These are phyloP conservation scores for Emiliania huxleyi DNA, from an alignment of 78 protist genomes.

Conservation along the genomic window DNA sequence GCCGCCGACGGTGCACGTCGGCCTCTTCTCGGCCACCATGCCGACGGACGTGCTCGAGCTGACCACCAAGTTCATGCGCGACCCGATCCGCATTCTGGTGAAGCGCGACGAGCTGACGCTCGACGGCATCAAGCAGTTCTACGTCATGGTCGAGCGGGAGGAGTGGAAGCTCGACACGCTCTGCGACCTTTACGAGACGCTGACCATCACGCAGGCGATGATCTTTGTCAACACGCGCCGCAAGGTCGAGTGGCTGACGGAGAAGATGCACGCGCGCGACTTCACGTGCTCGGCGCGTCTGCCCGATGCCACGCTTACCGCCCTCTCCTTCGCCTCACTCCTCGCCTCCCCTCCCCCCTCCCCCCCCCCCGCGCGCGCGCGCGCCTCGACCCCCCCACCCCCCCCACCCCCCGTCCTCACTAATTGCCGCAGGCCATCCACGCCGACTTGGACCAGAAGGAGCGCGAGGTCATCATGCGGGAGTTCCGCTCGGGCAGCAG, in stretches of 20 bases:
- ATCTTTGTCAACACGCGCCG: constrained; percentile 94
- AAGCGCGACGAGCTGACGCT: constrained; percentile 93
- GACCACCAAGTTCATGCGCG: constrained; percentile 94
- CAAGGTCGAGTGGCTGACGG: constrained; percentile 94
- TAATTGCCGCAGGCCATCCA: no score
- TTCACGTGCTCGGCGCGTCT: constrained; percentile 93
- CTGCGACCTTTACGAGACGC: constrained; percentile 97
- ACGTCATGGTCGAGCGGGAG: constrained; percentile 88
- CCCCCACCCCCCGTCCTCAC: no score
- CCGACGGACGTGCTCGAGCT: constrained; percentile 94
- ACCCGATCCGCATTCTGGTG: constrained; percentile 90
- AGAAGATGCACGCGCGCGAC: constrained; percentile 74
- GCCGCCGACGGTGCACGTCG: constrained; percentile 91
- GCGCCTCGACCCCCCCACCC: no score
- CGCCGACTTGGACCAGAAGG: constrained; percentile 95
- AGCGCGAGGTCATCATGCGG: constrained; percentile 93
- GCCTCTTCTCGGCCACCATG: constrained; percentile 98
- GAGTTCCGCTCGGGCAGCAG: constrained; percentile 93
- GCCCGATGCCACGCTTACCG: no score
- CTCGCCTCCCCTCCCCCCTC: no score
- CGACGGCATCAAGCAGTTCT: constrained; percentile 99
- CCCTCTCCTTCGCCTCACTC: no score
- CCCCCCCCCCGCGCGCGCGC: no score
- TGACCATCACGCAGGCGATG: constrained; percentile 94
- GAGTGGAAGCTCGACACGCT: constrained; percentile 97